Percentiles rank a stretch among this genome's conserved stretches.
Conservation (phyloP, 306 rosid species). For the Cicer bijugum region DNA sequence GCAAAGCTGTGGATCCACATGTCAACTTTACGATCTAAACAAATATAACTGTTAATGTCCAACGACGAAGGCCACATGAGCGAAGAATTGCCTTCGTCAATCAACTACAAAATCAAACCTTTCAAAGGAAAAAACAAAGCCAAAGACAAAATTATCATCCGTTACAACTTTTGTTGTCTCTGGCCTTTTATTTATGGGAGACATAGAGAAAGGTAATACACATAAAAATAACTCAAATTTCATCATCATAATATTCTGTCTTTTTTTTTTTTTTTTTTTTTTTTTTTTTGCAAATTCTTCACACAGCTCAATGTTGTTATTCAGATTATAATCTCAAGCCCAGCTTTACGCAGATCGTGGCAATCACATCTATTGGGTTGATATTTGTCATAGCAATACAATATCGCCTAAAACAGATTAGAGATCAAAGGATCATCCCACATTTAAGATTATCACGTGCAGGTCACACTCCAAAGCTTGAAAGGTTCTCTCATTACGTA, state of each 20-base stretch:
- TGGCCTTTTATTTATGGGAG: constrained; percentile 47
- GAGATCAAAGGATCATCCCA: constrained; percentile 72
- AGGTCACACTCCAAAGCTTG: constrained; percentile 67
- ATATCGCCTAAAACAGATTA: constrained; percentile 53
- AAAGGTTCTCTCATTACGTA: constrained; percentile 91
- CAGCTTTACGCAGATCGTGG: constrained; percentile 57
- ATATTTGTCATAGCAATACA: constrained; percentile 55
- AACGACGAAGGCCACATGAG: constrained; percentile 35
- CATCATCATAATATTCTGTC: not conserved
- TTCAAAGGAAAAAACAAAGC: constrained; percentile 5
- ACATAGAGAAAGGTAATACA: constrained; percentile 59
- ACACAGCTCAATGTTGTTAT: constrained; percentile 14
- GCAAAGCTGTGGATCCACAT: constrained; percentile 39
- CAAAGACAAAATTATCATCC: constrained; percentile 33
- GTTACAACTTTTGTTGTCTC: constrained; percentile 26
- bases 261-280: too few species aligned
- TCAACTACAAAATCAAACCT: constrained; percentile 11
- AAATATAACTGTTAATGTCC: constrained; percentile 38
- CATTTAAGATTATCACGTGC: constrained; percentile 59
- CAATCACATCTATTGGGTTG: constrained; percentile 64
- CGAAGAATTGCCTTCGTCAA: constrained; percentile 37
- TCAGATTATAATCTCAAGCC: constrained; percentile 60
- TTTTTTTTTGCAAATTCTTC: not conserved
- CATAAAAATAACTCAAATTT: constrained; percentile 1
- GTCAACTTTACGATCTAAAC: constrained; percentile 37